Conservation (phyloP, 306 rosid genomes). For the Quercus berberidifolia region DNA sequence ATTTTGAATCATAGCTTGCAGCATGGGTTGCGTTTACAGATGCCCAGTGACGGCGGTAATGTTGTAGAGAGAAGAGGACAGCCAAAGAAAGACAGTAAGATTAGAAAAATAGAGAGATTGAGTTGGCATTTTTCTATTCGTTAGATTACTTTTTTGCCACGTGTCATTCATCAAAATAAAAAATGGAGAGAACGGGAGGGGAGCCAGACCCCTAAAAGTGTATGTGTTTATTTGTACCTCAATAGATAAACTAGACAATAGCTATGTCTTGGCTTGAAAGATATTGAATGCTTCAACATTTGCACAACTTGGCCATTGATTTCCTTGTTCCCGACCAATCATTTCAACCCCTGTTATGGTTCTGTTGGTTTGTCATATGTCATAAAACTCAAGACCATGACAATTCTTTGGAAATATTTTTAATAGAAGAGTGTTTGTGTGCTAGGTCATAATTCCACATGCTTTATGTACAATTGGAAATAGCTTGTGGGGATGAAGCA, state of each 20-base stretch:
- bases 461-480: neutral
- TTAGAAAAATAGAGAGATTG: too few relatives aligned
- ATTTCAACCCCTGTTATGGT: neutral
- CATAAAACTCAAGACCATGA: neutral
- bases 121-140: too few relatives aligned
- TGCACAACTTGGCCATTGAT: neutral
- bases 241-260: neutral
- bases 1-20: too few relatives aligned
- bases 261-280: neutral
- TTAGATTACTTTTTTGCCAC: too few relatives aligned
- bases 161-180: too few relatives aligned
- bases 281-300: neutral
- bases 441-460: neutral
- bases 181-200: too few relatives aligned
- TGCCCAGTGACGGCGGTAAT: too few relatives aligned
- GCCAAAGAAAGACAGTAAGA: too few relatives aligned
- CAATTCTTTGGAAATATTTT: neutral
- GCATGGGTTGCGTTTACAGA: too few relatives aligned
- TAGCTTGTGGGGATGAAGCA: constrained; percentile 11
- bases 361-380: neutral
- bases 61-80: too few relatives aligned
- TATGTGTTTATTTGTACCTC: too few relatives aligned
- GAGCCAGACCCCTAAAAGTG: too few relatives aligned
- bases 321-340: neutral
- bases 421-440: neutral